Conservation (phyloP, 2,329 filamentous ascomycete genomes). For the Lachnellula arida region DNA sequence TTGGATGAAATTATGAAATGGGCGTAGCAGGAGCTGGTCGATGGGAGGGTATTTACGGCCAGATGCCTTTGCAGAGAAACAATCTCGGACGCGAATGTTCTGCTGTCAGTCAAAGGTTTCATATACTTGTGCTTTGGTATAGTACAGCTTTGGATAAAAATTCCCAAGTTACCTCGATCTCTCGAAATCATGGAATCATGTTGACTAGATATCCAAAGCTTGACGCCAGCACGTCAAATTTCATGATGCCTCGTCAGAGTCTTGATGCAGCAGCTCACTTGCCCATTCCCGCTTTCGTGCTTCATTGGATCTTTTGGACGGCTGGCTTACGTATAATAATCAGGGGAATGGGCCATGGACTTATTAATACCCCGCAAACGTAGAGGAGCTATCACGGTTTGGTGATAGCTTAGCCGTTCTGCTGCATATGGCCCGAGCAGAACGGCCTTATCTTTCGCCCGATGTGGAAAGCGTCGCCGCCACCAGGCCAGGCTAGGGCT, state of each 20-base stretch:
- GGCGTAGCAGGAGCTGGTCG: background rate
- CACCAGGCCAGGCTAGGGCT: background rate
- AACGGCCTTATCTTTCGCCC: slow-evolving; percentile 11
- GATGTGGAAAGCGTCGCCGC: slow-evolving; percentile 2
- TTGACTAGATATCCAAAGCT: background rate
- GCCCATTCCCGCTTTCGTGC: background rate
- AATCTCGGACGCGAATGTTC: background rate
- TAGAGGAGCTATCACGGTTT: background rate
- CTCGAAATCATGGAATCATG: background rate
- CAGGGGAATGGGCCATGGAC: no score
- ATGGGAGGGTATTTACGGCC: background rate
- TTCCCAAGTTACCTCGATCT: background rate
- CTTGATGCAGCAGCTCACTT: background rate
- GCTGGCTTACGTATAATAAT: no score
- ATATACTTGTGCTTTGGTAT: background rate
- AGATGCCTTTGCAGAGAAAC: background rate
- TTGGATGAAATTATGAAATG: background rate
- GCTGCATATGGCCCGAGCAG: background rate
- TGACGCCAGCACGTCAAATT: background rate
- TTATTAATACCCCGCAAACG: background rate
- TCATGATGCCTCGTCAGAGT: background rate
- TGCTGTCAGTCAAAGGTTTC: background rate
- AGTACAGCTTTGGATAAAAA: no score
- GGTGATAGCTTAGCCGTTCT: background rate
- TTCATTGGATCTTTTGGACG: background rate